Conservation (phyloP, 2,329 filamentous ascomycete genomes). For the Thielaviopsis ethacetica region DNA sequence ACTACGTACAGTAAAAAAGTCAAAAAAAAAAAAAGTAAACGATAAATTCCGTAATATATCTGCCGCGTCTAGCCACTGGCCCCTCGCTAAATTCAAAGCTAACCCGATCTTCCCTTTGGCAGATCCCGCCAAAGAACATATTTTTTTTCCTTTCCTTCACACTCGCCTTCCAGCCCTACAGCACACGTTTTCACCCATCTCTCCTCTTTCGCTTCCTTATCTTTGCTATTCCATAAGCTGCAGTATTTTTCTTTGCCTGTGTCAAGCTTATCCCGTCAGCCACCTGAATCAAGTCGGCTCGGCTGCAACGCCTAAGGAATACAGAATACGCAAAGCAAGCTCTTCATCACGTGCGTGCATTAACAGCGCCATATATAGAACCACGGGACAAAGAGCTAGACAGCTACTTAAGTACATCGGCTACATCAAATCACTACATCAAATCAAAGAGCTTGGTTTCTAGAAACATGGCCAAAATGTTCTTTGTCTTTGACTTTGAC, state of each 20-base stretch:
- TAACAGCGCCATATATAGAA: too few relatives aligned
- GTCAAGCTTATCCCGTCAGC: not conserved
- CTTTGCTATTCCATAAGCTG: too few relatives aligned
- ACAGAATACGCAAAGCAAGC: too few relatives aligned
- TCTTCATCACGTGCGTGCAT: not conserved
- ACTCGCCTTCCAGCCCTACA: too few relatives aligned
- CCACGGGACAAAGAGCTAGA: too few relatives aligned
- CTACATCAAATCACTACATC: not conserved
- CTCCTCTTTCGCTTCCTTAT: too few relatives aligned
- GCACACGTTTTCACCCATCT: too few relatives aligned
- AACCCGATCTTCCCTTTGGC: not conserved
- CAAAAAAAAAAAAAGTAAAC: not conserved
- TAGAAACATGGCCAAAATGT: constrained; percentile 17
- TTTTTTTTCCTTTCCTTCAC: too few relatives aligned
- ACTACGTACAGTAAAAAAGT: too few relatives aligned
- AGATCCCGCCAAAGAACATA: too few relatives aligned
- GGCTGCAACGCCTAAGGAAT: not conserved
- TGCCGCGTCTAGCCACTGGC: too few relatives aligned
- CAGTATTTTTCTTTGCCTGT: not conserved
- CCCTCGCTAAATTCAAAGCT: not conserved
- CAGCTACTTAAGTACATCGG: too few relatives aligned
- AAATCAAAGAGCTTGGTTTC: constrained; percentile 1
- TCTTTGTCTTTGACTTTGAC: constrained; percentile 41
- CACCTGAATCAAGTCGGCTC: not conserved
- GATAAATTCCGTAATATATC: not conserved